Conservation (phyloP, 1,284 basidiomycete species). For the Rhodotorula sp. region DNA sequence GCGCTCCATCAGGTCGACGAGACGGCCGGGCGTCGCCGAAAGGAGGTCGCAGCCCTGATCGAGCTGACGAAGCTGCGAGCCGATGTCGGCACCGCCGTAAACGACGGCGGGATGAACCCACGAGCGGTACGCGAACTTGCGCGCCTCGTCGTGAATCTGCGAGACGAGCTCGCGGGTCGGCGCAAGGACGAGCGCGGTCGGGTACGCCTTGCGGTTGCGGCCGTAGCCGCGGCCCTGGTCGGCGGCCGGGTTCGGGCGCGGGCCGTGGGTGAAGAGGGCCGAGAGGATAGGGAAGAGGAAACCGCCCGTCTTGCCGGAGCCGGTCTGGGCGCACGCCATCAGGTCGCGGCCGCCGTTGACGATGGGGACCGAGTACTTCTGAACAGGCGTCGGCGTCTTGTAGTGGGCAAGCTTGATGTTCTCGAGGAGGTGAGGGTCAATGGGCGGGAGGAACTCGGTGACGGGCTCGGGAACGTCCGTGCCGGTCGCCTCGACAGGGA, state of each 20-base stretch:
- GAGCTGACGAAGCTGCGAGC: slow-evolving; percentile 86
- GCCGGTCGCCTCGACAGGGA: slow-evolving; percentile 97
- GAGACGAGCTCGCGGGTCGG: slow-evolving; percentile 98
- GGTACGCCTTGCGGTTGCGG: slow-evolving; percentile 85
- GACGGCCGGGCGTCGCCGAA: slow-evolving; percentile 96
- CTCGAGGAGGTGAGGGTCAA: slow-evolving; percentile 90
- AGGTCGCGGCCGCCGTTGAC: slow-evolving; percentile 86
- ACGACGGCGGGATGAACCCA: slow-evolving; percentile 99
- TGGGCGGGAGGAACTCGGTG: slow-evolving; percentile 81
- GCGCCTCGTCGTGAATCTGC: slow-evolving; percentile 98
- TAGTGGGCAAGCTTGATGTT: slow-evolving; percentile 94
- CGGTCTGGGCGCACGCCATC: slow-evolving; percentile 99
- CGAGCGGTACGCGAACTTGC: slow-evolving; percentile 98
- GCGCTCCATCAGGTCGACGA: slow-evolving; percentile 97
- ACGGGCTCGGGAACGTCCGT: slow-evolving; percentile 93
- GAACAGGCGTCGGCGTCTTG: slow-evolving; percentile 93
- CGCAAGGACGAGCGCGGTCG: slow-evolving; percentile 92
- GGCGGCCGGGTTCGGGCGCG: slow-evolving; percentile 65
- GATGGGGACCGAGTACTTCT: slow-evolving; percentile 99
- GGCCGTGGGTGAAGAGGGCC: slow-evolving; percentile 84
- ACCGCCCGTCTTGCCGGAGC: slow-evolving; percentile 98
- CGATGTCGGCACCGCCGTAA: slow-evolving; percentile 98
- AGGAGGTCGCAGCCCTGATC: slow-evolving; percentile 97
- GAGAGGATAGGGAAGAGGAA: slow-evolving; percentile 99
- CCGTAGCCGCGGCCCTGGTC: slow-evolving; percentile 59